phyloP scores from a whole-genome alignment of 345 rosid genomes.

The Euphorbia tirucalli region DNA sequence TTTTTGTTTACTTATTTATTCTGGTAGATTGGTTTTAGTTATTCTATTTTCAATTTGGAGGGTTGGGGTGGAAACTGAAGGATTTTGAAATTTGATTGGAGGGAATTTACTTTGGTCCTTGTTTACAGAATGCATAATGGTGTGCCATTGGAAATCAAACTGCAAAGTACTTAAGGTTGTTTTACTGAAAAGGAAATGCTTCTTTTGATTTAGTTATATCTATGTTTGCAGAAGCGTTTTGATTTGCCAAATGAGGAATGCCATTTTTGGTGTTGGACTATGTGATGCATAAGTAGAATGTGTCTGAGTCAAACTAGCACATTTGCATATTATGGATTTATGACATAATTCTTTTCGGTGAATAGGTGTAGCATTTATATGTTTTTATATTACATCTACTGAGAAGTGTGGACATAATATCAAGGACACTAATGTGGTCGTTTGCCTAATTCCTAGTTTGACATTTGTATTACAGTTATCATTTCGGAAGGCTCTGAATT shows the following conservation, averaged over 20 bases:
- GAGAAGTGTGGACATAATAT: no score
- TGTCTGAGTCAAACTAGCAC: neutral
- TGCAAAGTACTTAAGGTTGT: neutral
- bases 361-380: no score
- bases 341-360: neutral
- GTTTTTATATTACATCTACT: no score
- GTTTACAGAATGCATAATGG: neutral
- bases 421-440: no score
- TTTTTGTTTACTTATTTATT: neutral
- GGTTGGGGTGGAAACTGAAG: neutral
- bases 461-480: no score
- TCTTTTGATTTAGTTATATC: neutral
- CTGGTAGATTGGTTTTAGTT: neutral
- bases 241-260: neutral
- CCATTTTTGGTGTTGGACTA: neutral
- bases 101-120: neutral
- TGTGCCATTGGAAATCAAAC: neutral
- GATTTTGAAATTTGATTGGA: neutral
- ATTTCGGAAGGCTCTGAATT: no score
- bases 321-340: no score
- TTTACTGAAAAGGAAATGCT: neutral
- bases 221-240: neutral
- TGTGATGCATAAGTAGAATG: neutral
- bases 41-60: neutral
- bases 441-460: no score